Base-by-base conservation (phyloP, 2,329 filamentous ascomycete species). In the Exophiala viscosa region DNA sequence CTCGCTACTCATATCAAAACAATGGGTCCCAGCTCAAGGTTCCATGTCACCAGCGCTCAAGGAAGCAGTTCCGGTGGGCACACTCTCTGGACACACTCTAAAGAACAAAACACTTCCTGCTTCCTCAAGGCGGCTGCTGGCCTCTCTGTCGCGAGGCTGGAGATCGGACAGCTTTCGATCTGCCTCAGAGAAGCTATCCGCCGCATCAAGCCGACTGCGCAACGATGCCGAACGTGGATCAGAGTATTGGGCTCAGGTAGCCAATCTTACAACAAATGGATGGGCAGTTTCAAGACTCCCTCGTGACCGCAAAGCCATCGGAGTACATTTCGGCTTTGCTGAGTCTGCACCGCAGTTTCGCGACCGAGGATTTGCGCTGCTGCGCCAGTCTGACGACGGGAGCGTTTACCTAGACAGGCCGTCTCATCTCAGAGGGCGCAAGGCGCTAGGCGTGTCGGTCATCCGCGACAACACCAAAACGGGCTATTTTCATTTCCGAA, bases 271-370 rank as follows among this genome's bases (percentile, higher is more conserved):
- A 59, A 82, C 90, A 60, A 85, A 84, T 49, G 90, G 91, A 3
- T 99, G 93, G 92, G 85, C 87, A 15, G 75, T 97, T 14, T 92
- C 86, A 61, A 81, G 87, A 44, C 74, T 93, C 36, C 89, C 90
- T 0, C 76, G 84, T 5, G 85, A 92, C 61, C 77, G 78, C 45
- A 83, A 88, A 61, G 85, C 84, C 0, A 76, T 97, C 45, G 90
- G 87, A 15, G 92, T 97, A 33, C 84, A 88, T 58, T 96, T 92
- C 70, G 93, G 92, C 6, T 95, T 95, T 65, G 79, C 86, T 10
- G 92, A 96, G 74, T 80, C 82, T 45, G 74, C 76, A 13, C 72
- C 74, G 10, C 74, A 77, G 36, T 85, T 84, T 64, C 77, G 77
- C 73, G 72, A 86, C 58, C 85, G 84, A 28, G 90, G 90, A n/a